These are phyloP conservation scores for Brassica incana DNA, from an alignment of 345 rosid genomes.

Conservation along the genomic window DNA sequence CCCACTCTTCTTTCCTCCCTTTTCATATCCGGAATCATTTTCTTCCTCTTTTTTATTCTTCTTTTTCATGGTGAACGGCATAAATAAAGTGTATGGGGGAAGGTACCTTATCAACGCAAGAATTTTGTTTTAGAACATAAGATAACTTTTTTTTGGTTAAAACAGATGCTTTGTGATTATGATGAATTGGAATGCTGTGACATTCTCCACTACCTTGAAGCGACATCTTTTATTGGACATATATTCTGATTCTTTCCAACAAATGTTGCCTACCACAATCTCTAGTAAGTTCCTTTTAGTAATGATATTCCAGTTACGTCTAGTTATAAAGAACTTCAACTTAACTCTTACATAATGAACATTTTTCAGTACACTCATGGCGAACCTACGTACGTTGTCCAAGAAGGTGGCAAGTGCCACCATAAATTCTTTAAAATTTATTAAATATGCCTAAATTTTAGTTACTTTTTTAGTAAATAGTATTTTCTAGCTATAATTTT, in stretches of 20 bases:
- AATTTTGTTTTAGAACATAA: background rate
- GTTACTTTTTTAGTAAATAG: too few relatives aligned
- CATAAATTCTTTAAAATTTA: too few relatives aligned
- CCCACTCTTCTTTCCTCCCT: background rate
- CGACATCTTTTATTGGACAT: constrained; percentile 1
- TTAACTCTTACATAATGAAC: background rate
- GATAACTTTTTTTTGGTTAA: background rate
- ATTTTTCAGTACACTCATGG: background rate
- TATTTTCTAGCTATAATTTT: too few relatives aligned
- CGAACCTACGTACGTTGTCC: too few relatives aligned
- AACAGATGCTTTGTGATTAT: constrained; percentile 4
- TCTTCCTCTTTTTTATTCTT: background rate
- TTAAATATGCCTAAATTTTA: too few relatives aligned
- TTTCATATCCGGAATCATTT: background rate
- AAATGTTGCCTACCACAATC: constrained; percentile 8
- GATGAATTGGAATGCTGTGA: constrained; percentile 14
- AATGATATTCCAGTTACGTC: background rate
- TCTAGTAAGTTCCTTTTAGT: background rate
- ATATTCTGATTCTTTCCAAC: constrained; percentile 4
- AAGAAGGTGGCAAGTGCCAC: too few relatives aligned
- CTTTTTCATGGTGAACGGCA: constrained; percentile 31
- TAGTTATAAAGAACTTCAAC: background rate
- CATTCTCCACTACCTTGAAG: constrained; percentile 11
- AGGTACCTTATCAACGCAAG: constrained; percentile 48
- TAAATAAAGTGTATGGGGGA: constrained; percentile 53